Base-by-base conservation (phyloP, 2,329 filamentous ascomycete species). In the Dryadomyces quercivorus region DNA sequence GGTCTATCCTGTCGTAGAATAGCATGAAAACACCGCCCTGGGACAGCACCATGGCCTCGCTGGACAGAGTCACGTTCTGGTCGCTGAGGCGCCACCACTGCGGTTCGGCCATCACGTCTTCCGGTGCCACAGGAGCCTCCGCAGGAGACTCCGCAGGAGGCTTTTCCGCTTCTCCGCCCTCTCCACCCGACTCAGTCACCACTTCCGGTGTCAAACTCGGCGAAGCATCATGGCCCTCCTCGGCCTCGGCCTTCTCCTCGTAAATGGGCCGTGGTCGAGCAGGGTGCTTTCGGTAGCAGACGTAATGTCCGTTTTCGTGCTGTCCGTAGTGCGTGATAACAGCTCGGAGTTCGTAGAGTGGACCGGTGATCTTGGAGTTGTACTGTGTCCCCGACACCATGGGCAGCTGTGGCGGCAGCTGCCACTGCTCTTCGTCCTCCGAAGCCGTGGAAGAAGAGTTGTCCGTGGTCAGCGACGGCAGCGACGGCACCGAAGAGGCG, bases 231-330 rank as follows among this genome's bases (percentile, higher is more conserved):
- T 31, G 26, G 5, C 4, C 36, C 10, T 16, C 36, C 36, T 16
- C 36, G 55, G 21, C 16, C 42, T 31, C 26, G 4, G 26, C 4
- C 26, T 31, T 31, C 26, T 31, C 8, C 26, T 59, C 54, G 6
- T 60, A 57, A n/a, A 34, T 38, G 12, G 40, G 53, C 12, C 7
- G 44, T 3, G 50, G 51, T 8, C 48, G 53, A 21, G 36, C 57
- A 16, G 80, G 75, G 63, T 88, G 84, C 63, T 85, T 87, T 52
- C 88, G 80, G 67, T 93, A 95, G 66, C 89, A 95, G 43, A 96
- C 83, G 62, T 98, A 97, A 69, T 98, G 93, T 0, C 93, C 93
- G 62, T 95, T 95, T 58, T 96, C 90, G 66, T 97, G 93, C 36
- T 86, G 78, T 4, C 93, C 93, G 58, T 86, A 88, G 65, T 97